Conservation (phyloP, 2,329 filamentous ascomycete species). For the Paraphoma chrysanthemicola region DNA sequence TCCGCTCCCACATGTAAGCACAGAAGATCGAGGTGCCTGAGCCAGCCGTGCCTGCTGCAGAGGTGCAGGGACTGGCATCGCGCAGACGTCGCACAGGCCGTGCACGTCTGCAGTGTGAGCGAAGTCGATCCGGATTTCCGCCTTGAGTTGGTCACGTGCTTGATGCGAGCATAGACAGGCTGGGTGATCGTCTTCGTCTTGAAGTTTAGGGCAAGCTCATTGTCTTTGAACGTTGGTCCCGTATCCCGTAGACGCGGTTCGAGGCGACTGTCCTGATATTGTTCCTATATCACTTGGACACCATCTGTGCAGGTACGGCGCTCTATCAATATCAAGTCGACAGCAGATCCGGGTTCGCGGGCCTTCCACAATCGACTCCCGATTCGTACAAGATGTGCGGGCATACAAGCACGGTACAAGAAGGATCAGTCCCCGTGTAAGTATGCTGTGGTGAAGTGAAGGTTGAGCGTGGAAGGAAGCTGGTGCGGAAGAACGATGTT, state of each 20-base stretch:
- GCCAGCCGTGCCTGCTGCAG: conserved; percentile 3
- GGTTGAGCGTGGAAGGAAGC: neutral
- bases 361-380: too few species aligned
- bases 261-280: neutral
- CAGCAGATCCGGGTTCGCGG: too few species aligned
- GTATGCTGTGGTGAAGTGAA: too few species aligned
- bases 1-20: neutral
- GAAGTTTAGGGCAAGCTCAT: neutral
- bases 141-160: conserved; percentile 2
- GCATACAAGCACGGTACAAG: too few species aligned
- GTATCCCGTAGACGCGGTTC: neutral
- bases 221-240: neutral
- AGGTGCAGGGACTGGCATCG: conserved; percentile 7
- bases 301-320: too few species aligned
- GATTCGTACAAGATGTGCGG: too few species aligned
- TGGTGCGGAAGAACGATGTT: neutral
- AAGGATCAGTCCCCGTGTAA: too few species aligned
- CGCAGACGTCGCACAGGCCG: conserved; percentile 8
- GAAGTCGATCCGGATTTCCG: conserved; percentile 12
- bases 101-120: conserved; percentile 18
- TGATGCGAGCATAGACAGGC: neutral
- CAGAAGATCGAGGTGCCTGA: neutral
- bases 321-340: too few species aligned
- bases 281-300: too few species aligned
- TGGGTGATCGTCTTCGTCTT: neutral